Conservation (phyloP, 768 basidiomycete genomes). For the Tulasnella sp. region DNA sequence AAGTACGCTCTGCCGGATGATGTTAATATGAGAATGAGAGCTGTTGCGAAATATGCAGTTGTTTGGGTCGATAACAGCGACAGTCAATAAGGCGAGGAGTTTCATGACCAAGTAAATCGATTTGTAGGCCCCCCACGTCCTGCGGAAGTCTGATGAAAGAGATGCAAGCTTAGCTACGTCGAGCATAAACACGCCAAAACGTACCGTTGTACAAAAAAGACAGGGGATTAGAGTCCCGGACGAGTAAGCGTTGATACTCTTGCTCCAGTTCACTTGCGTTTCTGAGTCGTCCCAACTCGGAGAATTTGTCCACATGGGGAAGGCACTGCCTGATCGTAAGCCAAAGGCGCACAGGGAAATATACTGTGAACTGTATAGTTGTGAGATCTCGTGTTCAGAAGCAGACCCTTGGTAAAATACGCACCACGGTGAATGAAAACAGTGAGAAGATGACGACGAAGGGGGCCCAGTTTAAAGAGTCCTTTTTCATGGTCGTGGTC, state of each 20-base stretch:
- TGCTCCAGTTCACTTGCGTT: conserved; percentile 45
- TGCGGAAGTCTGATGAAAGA: conserved; percentile 43
- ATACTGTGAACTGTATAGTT: conserved; percentile 44
- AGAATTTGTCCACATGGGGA: conserved; percentile 53
- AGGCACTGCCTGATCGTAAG: conserved; percentile 43
- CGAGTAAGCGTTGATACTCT: conserved; percentile 56
- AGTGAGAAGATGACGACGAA: conserved; percentile 45
- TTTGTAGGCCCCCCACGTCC: conserved; percentile 55
- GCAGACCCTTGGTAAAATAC: conserved; percentile 22
- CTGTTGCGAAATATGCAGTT: conserved; percentile 39
- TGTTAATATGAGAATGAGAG: conserved; percentile 34
- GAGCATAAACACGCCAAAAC: conserved; percentile 16
- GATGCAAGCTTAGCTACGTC: background rate
- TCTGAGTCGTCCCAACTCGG: conserved; percentile 55
- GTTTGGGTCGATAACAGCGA: conserved; percentile 53
- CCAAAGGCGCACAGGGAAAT: conserved; percentile 55
- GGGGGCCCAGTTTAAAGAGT: conserved; percentile 58
- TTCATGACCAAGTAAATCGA: conserved; percentile 58
- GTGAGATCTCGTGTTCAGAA: background rate
- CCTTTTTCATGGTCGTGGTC: conserved; percentile 62
- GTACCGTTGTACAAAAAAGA: conserved; percentile 57
- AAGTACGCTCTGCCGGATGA: conserved; percentile 51
- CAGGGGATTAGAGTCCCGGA: conserved; percentile 53
- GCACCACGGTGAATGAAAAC: conserved; percentile 39
- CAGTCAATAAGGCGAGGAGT: conserved; percentile 49